These are phyloP conservation scores for Wickerhamiella spandovensis DNA, from an alignment of 805 yeast species.

Conservation along the genomic window DNA sequence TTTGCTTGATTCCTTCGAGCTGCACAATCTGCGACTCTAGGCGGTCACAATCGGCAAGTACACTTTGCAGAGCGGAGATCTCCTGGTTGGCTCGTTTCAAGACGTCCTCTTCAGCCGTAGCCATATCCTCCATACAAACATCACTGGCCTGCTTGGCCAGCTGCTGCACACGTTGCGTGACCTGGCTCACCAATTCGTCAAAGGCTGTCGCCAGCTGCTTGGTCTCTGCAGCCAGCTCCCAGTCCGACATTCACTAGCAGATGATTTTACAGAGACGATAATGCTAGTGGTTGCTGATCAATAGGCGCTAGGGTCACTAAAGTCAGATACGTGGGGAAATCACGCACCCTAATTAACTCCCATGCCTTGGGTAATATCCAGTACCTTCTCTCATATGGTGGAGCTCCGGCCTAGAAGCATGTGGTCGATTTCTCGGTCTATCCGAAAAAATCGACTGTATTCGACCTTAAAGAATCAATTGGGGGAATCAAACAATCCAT, in stretches of 20 bases:
- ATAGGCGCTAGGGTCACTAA: background rate
- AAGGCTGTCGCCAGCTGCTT: slow-evolving; percentile 7
- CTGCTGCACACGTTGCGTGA: slow-evolving; percentile 3
- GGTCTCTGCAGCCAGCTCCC: slow-evolving; percentile 3
- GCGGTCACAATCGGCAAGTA: slow-evolving; percentile 3
- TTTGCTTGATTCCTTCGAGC: slow-evolving; percentile 12
- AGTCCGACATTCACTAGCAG: background rate
- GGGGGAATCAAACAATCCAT: slow-evolving; percentile 14
- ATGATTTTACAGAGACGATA: too few species aligned
- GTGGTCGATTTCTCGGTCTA: background rate
- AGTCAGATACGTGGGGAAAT: background rate
- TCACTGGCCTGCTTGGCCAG: slow-evolving; percentile 4
- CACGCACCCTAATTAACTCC: background rate
- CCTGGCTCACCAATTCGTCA: slow-evolving; percentile 6
- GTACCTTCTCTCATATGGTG: background rate
- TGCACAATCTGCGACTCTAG: slow-evolving; percentile 7
- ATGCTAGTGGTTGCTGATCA: background rate
- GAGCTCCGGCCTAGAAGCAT: background rate
- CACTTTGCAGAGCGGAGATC: slow-evolving; percentile 1
- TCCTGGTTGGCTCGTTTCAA: slow-evolving; percentile 8
- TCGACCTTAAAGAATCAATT: slow-evolving; percentile 4
- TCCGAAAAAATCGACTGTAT: background rate
- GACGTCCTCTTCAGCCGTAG: slow-evolving; percentile 6
- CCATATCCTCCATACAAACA: background rate
- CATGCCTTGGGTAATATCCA: background rate